phyloP scores from a whole-genome alignment of 805 yeast species.

The Candida germanica region DNA sequence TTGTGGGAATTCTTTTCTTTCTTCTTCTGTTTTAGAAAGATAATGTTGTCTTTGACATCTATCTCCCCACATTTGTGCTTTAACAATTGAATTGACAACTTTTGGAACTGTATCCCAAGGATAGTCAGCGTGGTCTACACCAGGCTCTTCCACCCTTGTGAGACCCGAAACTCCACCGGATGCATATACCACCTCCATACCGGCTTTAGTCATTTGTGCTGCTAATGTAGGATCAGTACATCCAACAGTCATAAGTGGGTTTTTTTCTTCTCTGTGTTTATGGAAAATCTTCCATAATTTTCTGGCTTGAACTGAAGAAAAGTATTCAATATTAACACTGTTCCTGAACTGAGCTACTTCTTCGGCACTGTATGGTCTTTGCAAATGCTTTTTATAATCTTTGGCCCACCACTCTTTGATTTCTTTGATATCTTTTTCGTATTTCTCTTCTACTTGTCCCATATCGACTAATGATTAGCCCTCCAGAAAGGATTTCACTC shows the following conservation, averaged over 20 bases:
- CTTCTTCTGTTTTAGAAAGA: conserved; percentile 10
- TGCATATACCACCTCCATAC: conserved; percentile 50
- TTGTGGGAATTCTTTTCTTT: conserved; percentile 7
- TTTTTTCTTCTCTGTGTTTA: conserved; percentile 34
- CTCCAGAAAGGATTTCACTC: too few species aligned
- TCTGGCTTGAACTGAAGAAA: conserved; percentile 53
- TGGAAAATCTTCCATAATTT: conserved; percentile 47
- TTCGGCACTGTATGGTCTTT: conserved; percentile 51
- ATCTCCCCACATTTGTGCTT: conserved; percentile 13
- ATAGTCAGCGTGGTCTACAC: conserved; percentile 67
- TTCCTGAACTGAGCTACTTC: conserved; percentile 56
- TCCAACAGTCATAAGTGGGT: conserved; percentile 58
- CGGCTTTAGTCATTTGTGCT: conserved; percentile 49
- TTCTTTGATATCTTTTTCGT: conserved; percentile 15
- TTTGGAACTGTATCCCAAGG: conserved; percentile 69
- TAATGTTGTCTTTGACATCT: conserved; percentile 12
- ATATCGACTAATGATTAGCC: too few species aligned
- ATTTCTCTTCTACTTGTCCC: conserved; percentile 6
- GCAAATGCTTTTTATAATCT: conserved; percentile 13
- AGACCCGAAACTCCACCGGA: conserved; percentile 62
- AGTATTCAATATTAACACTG: conserved; percentile 36
- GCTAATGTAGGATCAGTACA: conserved; percentile 62
- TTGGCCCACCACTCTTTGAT: conserved; percentile 12
- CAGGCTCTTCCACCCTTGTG: conserved; percentile 60
- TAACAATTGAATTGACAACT: conserved; percentile 9